These are phyloP conservation scores for Kwoniella botswanensis DNA, from an alignment of 768 basidiomycete species.

Conservation along the genomic window DNA sequence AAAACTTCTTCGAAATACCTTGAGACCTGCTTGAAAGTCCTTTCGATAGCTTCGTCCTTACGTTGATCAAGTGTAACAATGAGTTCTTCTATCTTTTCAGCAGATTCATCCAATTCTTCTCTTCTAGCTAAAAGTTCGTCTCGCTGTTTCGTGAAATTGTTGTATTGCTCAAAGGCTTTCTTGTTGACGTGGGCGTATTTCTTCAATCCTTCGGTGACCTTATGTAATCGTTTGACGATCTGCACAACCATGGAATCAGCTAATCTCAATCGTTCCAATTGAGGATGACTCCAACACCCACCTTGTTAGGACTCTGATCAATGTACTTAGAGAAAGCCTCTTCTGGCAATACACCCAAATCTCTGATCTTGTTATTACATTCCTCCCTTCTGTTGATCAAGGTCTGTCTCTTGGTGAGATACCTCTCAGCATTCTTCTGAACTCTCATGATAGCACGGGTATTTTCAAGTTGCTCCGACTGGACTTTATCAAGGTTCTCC, in stretches of 20 bases:
- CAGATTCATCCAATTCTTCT: conserved; percentile 88
- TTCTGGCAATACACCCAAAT: conserved; percentile 93
- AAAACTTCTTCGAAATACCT: conserved; percentile 97
- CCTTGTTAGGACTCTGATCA: conserved; percentile 65
- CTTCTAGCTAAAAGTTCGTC: conserved; percentile 85
- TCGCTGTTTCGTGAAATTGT: conserved; percentile 95
- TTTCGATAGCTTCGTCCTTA: conserved; percentile 97
- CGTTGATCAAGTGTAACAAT: conserved; percentile 92
- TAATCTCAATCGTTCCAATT: too few species aligned
- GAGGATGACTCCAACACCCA: neutral
- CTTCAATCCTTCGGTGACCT: conserved; percentile 88
- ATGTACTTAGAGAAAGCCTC: conserved; percentile 97
- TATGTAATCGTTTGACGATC: conserved; percentile 92
- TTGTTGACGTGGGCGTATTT: conserved; percentile 99
- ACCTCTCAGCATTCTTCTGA: conserved; percentile 94
- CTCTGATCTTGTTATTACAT: conserved; percentile 92
- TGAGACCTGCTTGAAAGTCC: conserved; percentile 97
- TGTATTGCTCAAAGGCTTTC: conserved; percentile 98
- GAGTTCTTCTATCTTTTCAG: conserved; percentile 85
- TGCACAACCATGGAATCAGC: too few species aligned
- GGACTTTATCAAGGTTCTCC: conserved; percentile 70
- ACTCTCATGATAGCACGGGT: conserved; percentile 82
- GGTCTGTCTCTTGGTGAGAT: conserved; percentile 89
- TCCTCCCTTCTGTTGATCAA: conserved; percentile 84
- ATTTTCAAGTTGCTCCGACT: conserved; percentile 84